Conservation (phyloP, 106 monocot species). For the Allium fistulosum region DNA sequence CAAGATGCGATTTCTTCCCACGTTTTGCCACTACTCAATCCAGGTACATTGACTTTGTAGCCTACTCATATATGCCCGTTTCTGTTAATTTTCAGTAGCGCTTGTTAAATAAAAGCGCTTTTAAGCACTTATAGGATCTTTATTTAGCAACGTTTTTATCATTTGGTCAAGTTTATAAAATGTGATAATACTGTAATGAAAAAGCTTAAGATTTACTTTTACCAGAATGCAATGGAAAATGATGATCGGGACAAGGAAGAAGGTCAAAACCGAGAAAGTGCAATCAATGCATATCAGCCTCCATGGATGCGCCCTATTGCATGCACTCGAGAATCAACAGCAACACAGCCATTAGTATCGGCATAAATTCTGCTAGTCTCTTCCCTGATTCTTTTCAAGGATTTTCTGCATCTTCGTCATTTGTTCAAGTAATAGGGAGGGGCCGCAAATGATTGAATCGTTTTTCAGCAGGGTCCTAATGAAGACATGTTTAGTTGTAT, state of each 20-base stretch:
- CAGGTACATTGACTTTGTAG: conserved; percentile 22
- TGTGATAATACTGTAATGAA: no score
- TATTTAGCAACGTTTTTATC: background rate
- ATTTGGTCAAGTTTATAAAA: background rate
- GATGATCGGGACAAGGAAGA: conserved; percentile 33
- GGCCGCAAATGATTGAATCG: no score
- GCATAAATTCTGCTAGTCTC: no score
- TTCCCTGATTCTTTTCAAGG: no score
- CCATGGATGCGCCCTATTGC: conserved; percentile 45
- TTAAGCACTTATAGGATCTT: background rate
- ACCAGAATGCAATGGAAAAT: conserved; percentile 46
- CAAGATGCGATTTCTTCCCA: conserved; percentile 55
- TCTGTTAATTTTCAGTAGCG: background rate
- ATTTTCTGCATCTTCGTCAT: no score
- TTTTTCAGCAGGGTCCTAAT: no score
- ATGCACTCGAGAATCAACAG: conserved; percentile 16
- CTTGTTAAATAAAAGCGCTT: background rate
- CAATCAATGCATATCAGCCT: conserved; percentile 27
- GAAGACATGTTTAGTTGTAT: no score
- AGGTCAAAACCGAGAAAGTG: conserved; percentile 18
- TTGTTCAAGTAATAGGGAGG: no score
- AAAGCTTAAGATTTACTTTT: background rate
- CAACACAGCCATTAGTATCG: background rate
- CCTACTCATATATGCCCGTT: background rate
- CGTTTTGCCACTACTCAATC: conserved; percentile 32